Percentiles rank a stretch among this genome's conserved stretches.
Evolutionary conservation across 768 basidiomycete species (phyloP).

Genomic region (Lactarius hatsudake): DNA sequence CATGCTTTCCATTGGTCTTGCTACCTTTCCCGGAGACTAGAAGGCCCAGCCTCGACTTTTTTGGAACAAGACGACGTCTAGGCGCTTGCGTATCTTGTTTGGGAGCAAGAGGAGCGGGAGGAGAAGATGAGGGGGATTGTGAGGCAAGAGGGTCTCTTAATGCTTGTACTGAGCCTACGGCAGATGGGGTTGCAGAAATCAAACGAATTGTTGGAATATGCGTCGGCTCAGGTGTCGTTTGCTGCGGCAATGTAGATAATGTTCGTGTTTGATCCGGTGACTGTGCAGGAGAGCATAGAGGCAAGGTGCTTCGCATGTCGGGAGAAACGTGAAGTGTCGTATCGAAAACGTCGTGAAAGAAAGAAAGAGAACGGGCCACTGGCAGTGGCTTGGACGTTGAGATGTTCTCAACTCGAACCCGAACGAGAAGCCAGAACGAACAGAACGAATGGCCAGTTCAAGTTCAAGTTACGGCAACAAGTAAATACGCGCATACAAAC

Average conservation of each 20-base stretch:
- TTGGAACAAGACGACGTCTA: conserved; percentile 58
- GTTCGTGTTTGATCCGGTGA: conserved; percentile 27
- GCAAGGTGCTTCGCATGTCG: conserved; percentile 19
- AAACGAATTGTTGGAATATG: conserved; percentile 62
- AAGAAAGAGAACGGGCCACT: not conserved
- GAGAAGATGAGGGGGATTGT: conserved; percentile 26
- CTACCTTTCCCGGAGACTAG: conserved; percentile 35
- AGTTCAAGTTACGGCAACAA: not conserved
- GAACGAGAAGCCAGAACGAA: not conserved
- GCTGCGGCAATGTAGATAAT: conserved; percentile 32
- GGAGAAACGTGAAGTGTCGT: conserved; percentile 20
- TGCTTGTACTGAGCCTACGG: conserved; percentile 38
- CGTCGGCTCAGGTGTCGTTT: conserved; percentile 33
- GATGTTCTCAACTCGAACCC: not conserved
- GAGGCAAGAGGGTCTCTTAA: conserved; percentile 31
- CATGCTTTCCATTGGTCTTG: conserved; percentile 36
- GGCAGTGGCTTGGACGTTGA: not conserved
- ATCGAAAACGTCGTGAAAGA: conserved; percentile 4
- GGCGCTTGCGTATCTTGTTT: conserved; percentile 35
- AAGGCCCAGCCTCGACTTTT: conserved; percentile 65
- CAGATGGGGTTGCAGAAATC: conserved; percentile 63
- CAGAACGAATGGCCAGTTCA: conserved; percentile 6
- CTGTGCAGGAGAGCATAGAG: conserved; percentile 22
- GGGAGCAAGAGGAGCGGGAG: conserved; percentile 36
- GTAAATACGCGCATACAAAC: conserved; percentile 23